Base-by-base conservation (phyloP, 495 filamentous ascomycete genomes). In the Aspergillus diversus region DNA sequence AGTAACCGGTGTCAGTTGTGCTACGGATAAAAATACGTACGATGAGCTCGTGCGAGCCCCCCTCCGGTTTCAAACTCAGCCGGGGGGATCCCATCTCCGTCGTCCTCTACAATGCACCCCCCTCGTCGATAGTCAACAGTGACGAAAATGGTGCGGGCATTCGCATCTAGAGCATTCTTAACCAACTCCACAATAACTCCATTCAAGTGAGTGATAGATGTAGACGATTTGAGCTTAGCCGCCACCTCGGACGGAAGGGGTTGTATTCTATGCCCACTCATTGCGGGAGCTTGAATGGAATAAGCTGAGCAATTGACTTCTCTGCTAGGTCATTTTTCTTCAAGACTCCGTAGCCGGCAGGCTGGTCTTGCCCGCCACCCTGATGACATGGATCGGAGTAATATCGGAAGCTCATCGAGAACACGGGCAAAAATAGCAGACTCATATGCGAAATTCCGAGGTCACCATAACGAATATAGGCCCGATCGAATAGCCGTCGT, bases 191-290 rank as follows among this genome's bases (percentile, higher is more conserved):
- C 75, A 43, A 92, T 78, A 5, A 92, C 94, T 31, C 77, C 86
- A 65, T 89, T 87, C 51, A 99, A 76, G 33, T 89, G 86, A 3
- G 87, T 90, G 64, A 98, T 90, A 27, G 83, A 80, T 7, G 85
- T 86, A 3, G 93, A 96, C 1, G 94, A 97, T 66, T 90, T 91
- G 73, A 99, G 89, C 69, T 94, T 93, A n/a, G 89, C 85, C 57
- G 87, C 81, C 56, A 92, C 92, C 55, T 94, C 84, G 31, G 83
- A 72, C 13, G 94, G 91, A 49, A 98, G 81, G 46, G 81, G 86
- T 61, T 81, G 79, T 59, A 98, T 97, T 15, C 67, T 74, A 57
- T 71, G 35, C 46, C 65, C 65, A 52, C 67, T 63, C 68, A 59
- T 69, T 59, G 7, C 59, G 31, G 63, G 69, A 53, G 71, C 73